These are phyloP conservation scores for Pseudocercospora cruenta DNA, from an alignment of 2,329 filamentous ascomycete genomes.

Conservation along the genomic window DNA sequence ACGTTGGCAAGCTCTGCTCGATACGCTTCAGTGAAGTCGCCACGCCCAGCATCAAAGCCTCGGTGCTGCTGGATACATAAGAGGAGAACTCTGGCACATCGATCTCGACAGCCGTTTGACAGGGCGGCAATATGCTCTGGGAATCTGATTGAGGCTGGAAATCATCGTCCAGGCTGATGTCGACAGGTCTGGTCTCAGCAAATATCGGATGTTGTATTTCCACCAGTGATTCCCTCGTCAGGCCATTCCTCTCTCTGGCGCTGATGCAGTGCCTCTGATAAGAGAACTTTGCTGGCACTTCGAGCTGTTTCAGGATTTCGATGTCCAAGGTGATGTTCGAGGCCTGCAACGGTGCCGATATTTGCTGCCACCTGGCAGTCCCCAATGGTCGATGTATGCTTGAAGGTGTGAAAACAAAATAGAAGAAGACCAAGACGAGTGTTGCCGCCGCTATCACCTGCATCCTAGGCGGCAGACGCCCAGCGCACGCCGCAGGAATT, in stretches of 20 bases:
- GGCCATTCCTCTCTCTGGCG: constrained; percentile 19
- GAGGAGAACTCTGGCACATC: constrained; percentile 27
- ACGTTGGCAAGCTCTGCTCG: constrained; percentile 29
- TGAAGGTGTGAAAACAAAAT: constrained; percentile 20
- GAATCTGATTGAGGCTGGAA: constrained; percentile 12
- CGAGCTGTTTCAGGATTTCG: constrained; percentile 26
- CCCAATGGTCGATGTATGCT: constrained; percentile 5
- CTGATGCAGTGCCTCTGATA: constrained; percentile 28
- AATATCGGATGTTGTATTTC: constrained; percentile 17
- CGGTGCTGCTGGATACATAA: constrained; percentile 21
- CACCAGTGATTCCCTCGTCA: constrained; percentile 24
- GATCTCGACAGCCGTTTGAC: constrained; percentile 19
- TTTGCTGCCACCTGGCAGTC: constrained; percentile 19
- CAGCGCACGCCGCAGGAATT: constrained; percentile 8
- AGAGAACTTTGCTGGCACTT: constrained; percentile 21
- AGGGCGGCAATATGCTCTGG: constrained; percentile 25
- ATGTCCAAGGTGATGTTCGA: constrained; percentile 26
- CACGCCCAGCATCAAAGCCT: constrained; percentile 31
- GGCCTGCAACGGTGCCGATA: constrained; percentile 9
- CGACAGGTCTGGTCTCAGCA: not conserved
- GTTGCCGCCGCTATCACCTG: constrained; percentile 20
- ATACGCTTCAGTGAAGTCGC: constrained; percentile 31
- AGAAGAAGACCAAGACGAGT: constrained; percentile 24
- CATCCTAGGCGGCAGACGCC: constrained; percentile 7
- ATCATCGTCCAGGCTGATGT: constrained; percentile 22